phyloP scores from a whole-genome alignment of 164 flowering plant genomes.

The Magnolia sinica region DNA sequence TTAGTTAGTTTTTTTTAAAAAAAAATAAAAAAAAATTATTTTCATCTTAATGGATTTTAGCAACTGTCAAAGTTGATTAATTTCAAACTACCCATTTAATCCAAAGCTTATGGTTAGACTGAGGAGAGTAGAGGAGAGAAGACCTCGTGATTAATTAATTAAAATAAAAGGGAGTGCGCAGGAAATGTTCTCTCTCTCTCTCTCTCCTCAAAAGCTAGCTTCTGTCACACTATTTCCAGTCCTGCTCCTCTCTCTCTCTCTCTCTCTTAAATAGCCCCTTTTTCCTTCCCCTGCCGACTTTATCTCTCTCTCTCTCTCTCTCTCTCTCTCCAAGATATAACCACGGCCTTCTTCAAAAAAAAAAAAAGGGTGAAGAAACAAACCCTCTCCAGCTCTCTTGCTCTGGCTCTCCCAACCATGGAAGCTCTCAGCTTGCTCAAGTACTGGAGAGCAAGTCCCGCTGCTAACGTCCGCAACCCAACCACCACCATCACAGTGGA shows the following conservation, averaged over 20 bases:
- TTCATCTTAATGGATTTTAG: no score
- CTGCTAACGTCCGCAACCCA: conserved; percentile 7
- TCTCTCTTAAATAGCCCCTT: not conserved
- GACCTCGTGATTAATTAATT: no score
- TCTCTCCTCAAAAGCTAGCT: not conserved
- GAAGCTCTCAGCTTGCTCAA: conserved; percentile 90
- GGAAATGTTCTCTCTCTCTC: not conserved
- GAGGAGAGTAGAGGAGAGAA: no score
- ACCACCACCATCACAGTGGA: conserved; percentile 19
- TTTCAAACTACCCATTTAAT: no score
- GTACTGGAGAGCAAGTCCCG: conserved; percentile 44
- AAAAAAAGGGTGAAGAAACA: not conserved
- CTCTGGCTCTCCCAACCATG: conserved; percentile 97
- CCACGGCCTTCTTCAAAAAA: no score
- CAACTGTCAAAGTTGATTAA: no score
- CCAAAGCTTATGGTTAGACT: no score
- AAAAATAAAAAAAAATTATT: no score
- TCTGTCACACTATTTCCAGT: not conserved
- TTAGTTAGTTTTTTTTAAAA: no score
- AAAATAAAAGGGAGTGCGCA: no score
- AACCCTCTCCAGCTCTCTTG: not conserved
- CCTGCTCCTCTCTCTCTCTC: not conserved
- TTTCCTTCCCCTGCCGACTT: not conserved
- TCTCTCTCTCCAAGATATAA: not conserved
- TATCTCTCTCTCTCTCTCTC: not conserved